phyloP scores from a whole-genome alignment of 805 yeast genomes.

The Myxozyma geophila region DNA sequence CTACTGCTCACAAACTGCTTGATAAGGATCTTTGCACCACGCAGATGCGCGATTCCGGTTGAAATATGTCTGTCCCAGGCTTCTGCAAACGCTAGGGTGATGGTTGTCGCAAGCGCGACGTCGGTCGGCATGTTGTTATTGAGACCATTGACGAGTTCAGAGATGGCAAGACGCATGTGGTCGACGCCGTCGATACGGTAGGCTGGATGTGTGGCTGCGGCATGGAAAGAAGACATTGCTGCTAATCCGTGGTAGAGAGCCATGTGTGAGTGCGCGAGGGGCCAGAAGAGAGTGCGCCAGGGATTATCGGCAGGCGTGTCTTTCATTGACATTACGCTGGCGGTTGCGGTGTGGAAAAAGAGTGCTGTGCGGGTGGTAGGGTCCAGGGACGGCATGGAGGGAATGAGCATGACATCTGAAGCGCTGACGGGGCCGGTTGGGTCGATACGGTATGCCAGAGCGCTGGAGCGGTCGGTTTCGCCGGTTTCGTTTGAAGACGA shows the following conservation, averaged over 20 bases:
- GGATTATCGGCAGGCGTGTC: slow-evolving; percentile 72
- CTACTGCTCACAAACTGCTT: slow-evolving; percentile 31
- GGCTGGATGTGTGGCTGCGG: slow-evolving; percentile 49
- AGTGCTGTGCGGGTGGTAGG: slow-evolving; percentile 38
- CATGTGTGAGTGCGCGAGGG: slow-evolving; percentile 59
- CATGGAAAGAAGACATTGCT: slow-evolving; percentile 69
- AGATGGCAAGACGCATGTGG: slow-evolving; percentile 64
- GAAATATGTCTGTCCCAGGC: slow-evolving; percentile 71
- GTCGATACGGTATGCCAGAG: slow-evolving; percentile 13
- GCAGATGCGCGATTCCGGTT: slow-evolving; percentile 69
- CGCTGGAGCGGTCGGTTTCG: background rate
- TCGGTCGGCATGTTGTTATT: slow-evolving; percentile 56
- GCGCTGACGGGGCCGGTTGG: slow-evolving; percentile 27
- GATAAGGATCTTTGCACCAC: slow-evolving; percentile 68
- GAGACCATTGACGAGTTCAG: slow-evolving; percentile 63
- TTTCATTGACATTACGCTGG: slow-evolving; percentile 63
- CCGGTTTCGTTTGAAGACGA: background rate
- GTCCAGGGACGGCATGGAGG: slow-evolving; percentile 31
- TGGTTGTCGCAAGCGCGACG: slow-evolving; percentile 67
- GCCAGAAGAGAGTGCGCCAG: slow-evolving; percentile 63
- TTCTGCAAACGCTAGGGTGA: slow-evolving; percentile 67
- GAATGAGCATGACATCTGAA: slow-evolving; percentile 21
- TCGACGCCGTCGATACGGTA: slow-evolving; percentile 56
- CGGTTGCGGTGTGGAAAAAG: slow-evolving; percentile 54
- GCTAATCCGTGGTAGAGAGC: slow-evolving; percentile 66